Evolutionary conservation across 192 early-diverging fungal species (phyloP), one percentile per base, ranked within the genome.

Genomic region (Phycomyces nitens): DNA sequence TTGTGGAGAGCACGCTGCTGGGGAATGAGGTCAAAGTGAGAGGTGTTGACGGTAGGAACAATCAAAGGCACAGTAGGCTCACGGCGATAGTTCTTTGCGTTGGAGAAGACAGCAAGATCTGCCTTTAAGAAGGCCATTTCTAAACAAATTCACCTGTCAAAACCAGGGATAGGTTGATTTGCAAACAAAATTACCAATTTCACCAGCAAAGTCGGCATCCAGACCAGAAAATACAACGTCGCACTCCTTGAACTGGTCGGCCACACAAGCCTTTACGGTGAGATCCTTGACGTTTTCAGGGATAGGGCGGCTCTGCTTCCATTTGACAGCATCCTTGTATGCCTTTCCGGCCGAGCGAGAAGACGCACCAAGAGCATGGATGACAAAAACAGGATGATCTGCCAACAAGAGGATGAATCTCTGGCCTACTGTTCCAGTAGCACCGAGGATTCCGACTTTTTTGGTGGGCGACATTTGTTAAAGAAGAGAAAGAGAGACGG

Each of bases 371-470:
- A 99, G 79, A 44, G 91, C 88, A 72, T 88, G 86, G 73, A 99
- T 86, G 56, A 78, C 73, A 76, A 99, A 95, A 63, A 81, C 75
- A 55, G 95, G 94, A 79, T 99, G 93, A 56, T 82, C 72, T 5
- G 88, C 85, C 53, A 99, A 85, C 50, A 99, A 80, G 62, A 90
- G 81, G 57, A 97, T 94, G 66, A 99, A 99, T 24, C 97, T 89
- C 74, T 99, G 97, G 34, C 97, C 97, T 47, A 99, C 96, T 21
- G 94, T 99, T 71, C 96, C 96, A 0, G 96, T 99, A 29, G 95
- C 95, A 62, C 96, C 96, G 53, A 99, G 89, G 62, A 99, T 88
- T 63, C 92, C 96, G 40, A 91, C 94, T 68, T 81, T 83, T 41
- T 76, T 76, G 8, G 56, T 56, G 23, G 38, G 49, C 58, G 62